Percentiles rank a stretch among this genome's conserved stretches.
Conservation (phyloP, 1,284 basidiomycete species). For the Wolfiporia cocos region DNA sequence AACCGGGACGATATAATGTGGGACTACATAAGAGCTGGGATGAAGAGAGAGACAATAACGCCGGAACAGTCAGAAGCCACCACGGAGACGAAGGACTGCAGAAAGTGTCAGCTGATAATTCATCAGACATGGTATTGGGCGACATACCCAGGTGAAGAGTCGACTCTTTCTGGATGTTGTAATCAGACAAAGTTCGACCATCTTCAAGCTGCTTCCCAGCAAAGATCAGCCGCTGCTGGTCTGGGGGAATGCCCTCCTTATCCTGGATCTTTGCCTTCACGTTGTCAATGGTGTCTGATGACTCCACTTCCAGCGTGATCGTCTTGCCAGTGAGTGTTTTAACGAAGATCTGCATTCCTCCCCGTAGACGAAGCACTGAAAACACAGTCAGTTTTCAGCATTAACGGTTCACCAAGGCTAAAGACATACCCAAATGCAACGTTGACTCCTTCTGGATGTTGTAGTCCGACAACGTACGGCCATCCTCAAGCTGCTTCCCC, state of each 20-base stretch:
- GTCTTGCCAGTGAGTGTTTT: constrained; percentile 76
- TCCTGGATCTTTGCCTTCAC: constrained; percentile 74
- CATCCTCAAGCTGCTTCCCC: constrained; percentile 68
- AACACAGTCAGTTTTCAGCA: too few relatives aligned
- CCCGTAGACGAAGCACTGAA: constrained; percentile 18
- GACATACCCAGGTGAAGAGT: constrained; percentile 23
- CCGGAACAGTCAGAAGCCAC: constrained; percentile 38
- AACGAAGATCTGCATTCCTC: constrained; percentile 42
- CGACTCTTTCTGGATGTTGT: constrained; percentile 27
- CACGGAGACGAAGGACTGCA: constrained; percentile 74
- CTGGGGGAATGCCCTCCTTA: constrained; percentile 68
- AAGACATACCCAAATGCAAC: constrained; percentile 15
- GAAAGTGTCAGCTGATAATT: constrained; percentile 17
- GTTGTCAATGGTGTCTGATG: constrained; percentile 72
- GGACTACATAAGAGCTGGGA: neutral
- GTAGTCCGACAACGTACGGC: constrained; percentile 42
- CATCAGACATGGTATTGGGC: constrained; percentile 3
- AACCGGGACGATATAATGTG: too few relatives aligned
- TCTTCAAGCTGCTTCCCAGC: constrained; percentile 74
- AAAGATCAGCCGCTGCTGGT: constrained; percentile 74
- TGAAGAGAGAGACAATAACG: neutral
- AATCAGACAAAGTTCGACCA: constrained; percentile 47
- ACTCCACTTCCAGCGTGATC: constrained; percentile 76
- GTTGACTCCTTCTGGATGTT: constrained; percentile 22
- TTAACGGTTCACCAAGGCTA: too few relatives aligned